These are phyloP conservation scores for Delitschia confertaspora DNA, from an alignment of 495 filamentous ascomycete species.

Conservation along the genomic window DNA sequence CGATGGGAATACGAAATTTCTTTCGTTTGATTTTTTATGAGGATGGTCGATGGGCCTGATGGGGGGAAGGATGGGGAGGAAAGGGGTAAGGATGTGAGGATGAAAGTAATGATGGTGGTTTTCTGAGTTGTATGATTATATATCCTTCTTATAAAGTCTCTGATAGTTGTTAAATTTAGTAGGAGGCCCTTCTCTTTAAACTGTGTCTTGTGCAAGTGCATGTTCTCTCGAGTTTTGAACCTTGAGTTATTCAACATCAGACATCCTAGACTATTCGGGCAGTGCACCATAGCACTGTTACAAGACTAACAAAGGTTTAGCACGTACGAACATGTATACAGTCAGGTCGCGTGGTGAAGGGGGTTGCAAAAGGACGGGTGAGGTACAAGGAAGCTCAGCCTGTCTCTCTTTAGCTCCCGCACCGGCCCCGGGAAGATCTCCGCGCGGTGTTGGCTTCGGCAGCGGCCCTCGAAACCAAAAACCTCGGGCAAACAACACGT, in stretches of 20 bases:
- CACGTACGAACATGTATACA: no score
- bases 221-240: no score
- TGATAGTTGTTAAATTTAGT: constrained; percentile 11
- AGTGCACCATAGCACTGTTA: no score
- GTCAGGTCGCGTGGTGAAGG: no score
- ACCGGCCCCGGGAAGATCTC: not conserved
- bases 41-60: not conserved
- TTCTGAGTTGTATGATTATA: constrained; percentile 27
- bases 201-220: no score
- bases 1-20: not conserved
- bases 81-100: constrained; percentile 10
- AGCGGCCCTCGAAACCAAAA: constrained; percentile 4
- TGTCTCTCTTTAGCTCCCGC: constrained; percentile 9
- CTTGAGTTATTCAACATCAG: no score
- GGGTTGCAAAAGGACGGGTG: no score
- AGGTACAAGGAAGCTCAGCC: constrained; percentile 11
- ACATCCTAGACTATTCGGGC: no score
- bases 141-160: constrained; percentile 18
- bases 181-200: constrained; percentile 16
- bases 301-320: no score
- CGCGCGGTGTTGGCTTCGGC: constrained; percentile 1
- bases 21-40: constrained; percentile 1
- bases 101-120: constrained; percentile 21
- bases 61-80: not conserved
- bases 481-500: constrained; percentile 10